phyloP scores from a whole-genome alignment of 148 eudicot species.

The Oxyria digyna region DNA sequence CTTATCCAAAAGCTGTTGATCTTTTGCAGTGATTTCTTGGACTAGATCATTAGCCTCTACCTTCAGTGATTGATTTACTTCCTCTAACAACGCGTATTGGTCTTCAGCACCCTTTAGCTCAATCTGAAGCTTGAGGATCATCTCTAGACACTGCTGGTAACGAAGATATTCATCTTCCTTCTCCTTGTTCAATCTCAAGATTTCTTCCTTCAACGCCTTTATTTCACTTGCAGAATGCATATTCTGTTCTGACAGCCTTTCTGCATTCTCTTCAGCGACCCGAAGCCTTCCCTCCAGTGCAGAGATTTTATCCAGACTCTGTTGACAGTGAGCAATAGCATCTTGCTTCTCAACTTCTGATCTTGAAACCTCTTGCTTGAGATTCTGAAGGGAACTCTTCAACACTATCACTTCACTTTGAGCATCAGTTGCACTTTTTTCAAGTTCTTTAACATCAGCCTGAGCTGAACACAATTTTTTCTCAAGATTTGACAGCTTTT shows the following conservation, averaged over 20 bases:
- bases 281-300: slow-evolving; percentile 44
- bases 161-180: slow-evolving; percentile 36
- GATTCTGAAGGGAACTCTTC: slow-evolving; percentile 37
- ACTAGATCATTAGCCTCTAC: slow-evolving; percentile 50
- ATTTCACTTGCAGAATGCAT: slow-evolving; percentile 49
- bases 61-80: slow-evolving; percentile 49
- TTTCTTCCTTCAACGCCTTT: slow-evolving; percentile 37
- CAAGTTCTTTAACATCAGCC: slow-evolving; percentile 31
- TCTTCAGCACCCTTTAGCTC: slow-evolving; percentile 57
- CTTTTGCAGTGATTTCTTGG: slow-evolving; percentile 43
- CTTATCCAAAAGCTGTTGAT: slow-evolving; percentile 49
- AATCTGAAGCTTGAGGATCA: slow-evolving; percentile 44
- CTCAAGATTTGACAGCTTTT: slow-evolving; percentile 46
- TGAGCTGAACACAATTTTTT: slow-evolving; percentile 42
- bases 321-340: slow-evolving; percentile 28
- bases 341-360: slow-evolving; percentile 46
- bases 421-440: slow-evolving; percentile 36
- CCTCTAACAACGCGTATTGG: slow-evolving; percentile 35
- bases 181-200: slow-evolving; percentile 35
- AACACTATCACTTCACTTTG: slow-evolving; percentile 41
- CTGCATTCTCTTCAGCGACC: slow-evolving; percentile 30
- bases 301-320: slow-evolving; percentile 40
- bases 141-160: slow-evolving; percentile 50
- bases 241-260: slow-evolving; percentile 27
- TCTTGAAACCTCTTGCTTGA: slow-evolving; percentile 37